phyloP scores from a whole-genome alignment of 2,329 filamentous ascomycete species.

The Claviceps spartinae region DNA sequence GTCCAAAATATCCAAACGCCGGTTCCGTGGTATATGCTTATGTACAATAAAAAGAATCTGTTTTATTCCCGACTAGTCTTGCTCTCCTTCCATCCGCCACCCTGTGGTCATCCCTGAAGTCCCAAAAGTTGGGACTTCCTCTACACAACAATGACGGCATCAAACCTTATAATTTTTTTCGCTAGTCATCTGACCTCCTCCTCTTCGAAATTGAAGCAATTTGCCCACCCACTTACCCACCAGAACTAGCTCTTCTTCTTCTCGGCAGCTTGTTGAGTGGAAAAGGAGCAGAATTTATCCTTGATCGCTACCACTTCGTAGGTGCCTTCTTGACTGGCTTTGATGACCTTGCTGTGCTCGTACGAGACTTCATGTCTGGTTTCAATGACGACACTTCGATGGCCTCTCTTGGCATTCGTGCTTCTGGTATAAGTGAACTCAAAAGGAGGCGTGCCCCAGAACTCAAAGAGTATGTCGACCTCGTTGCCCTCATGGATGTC shows the following conservation, averaged over 20 bases:
- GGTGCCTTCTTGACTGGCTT: slow-evolving; percentile 83
- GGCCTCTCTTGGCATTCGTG: slow-evolving; percentile 69
- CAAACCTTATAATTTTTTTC: too few relatives aligned
- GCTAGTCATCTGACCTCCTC: not conserved
- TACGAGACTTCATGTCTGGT: slow-evolving; percentile 78
- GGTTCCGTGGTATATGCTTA: slow-evolving; percentile 13
- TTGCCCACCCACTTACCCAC: too few relatives aligned
- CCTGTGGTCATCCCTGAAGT: slow-evolving; percentile 25
- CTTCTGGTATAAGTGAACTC: slow-evolving; percentile 95
- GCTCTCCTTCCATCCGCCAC: not conserved
- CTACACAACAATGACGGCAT: slow-evolving; percentile 11
- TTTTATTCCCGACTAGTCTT: not conserved
- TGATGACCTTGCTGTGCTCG: slow-evolving; percentile 67
- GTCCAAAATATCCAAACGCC: slow-evolving; percentile 5
- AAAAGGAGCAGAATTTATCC: slow-evolving; percentile 83
- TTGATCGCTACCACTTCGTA: slow-evolving; percentile 97
- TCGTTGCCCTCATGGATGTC: slow-evolving; percentile 96
- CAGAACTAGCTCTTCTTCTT: slow-evolving; percentile 24
- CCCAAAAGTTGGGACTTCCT: slow-evolving; percentile 11
- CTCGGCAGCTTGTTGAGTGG: slow-evolving; percentile 46
- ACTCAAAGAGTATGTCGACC: slow-evolving; percentile 87
- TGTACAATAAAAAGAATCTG: slow-evolving; percentile 20
- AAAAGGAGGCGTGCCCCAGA: slow-evolving; percentile 89
- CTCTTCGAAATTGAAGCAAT: too few relatives aligned
- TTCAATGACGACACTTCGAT: slow-evolving; percentile 70